phyloP scores from a whole-genome alignment of 352 stramenopile species.

The Phytophthora foliorum region DNA sequence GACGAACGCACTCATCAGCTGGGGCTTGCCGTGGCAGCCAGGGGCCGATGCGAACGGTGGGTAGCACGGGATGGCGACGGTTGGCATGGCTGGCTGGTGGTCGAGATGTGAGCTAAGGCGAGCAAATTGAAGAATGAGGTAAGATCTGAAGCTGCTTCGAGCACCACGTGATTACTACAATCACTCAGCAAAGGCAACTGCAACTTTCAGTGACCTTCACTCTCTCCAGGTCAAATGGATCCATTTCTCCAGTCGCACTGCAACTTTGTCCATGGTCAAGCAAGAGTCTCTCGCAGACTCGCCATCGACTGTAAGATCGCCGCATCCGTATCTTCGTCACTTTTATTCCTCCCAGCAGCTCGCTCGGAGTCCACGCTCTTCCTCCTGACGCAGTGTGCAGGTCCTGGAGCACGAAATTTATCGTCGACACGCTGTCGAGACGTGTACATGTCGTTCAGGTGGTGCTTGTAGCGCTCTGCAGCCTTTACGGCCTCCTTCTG shows the following conservation, averaged over 20 bases:
- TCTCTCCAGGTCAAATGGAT: constrained; percentile 16
- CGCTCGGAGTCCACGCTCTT: not conserved
- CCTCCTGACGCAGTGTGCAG: not conserved
- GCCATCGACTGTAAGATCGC: constrained; percentile 38
- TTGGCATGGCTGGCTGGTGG: constrained; percentile 10
- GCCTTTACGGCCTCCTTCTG: constrained; percentile 54
- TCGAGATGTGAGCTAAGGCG: not conserved
- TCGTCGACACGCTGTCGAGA: not conserved
- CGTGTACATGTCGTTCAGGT: constrained; percentile 34
- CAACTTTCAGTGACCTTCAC: constrained; percentile 33
- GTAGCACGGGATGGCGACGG: constrained; percentile 23
- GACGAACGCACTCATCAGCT: constrained; percentile 41
- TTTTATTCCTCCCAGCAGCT: not conserved
- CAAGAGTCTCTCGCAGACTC: constrained; percentile 11
- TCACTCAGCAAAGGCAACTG: constrained; percentile 15
- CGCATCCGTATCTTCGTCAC: constrained; percentile 21
- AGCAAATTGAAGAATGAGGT: constrained; percentile 27
- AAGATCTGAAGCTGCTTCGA: not conserved
- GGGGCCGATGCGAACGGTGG: constrained; percentile 16
- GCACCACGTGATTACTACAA: not conserved
- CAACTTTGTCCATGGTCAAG: not conserved
- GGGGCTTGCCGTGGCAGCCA: not conserved
- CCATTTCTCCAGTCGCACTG: constrained; percentile 18
- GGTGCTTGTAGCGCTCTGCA: constrained; percentile 52
- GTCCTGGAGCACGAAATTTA: not conserved